Base-by-base conservation (phyloP, 495 filamentous ascomycete genomes). In the Evansstolkia leycettana region DNA sequence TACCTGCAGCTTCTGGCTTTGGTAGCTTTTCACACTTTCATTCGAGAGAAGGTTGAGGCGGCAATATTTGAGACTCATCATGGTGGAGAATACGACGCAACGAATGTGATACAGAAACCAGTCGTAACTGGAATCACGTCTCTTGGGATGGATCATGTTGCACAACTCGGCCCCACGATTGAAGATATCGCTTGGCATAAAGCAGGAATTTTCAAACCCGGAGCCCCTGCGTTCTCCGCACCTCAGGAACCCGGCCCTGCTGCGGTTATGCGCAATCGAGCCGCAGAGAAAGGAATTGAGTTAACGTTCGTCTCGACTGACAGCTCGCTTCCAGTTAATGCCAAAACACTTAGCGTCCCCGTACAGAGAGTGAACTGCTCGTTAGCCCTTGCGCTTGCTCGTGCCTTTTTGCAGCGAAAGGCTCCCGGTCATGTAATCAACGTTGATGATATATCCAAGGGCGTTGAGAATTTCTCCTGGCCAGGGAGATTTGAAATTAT, bases 121-220 rank as follows among this genome's bases (percentile, higher is more conserved):
- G 68, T 76, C 1, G 78, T 74, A 0, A 72, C 72, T 3, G 84
- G 72, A 0, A 77, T 94, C 23, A 78, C 73, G 14, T 77, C 73
- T 12, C 63, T 94, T 7, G 86, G 82, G 2, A 80, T 92, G 39
- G 85, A 94, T 42, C 87, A 94, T 45, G 68, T 79, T 11, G 64
- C 53, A 12, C 65, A 78, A 42, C 72, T 94, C 13, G 87, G 87
- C 5, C 49, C 70, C 9, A 83, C 83, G 0, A 67, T 90, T 17
- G 75, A 82, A 20, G 69, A 80, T 45, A 90, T 94, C 40, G 84
- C 86, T 3, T 92, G 85, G 87, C 84, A 93, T 47, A 93, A 94
- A 51, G 72, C 75, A 0, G 87, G 87, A 5, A 82, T 93, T 28
- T 76, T 92, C 62, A 94, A 90, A 49, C 10, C 43, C 5, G 76